phyloP scores from a whole-genome alignment of 331 rosid species.

The Stylosanthes scabra region DNA sequence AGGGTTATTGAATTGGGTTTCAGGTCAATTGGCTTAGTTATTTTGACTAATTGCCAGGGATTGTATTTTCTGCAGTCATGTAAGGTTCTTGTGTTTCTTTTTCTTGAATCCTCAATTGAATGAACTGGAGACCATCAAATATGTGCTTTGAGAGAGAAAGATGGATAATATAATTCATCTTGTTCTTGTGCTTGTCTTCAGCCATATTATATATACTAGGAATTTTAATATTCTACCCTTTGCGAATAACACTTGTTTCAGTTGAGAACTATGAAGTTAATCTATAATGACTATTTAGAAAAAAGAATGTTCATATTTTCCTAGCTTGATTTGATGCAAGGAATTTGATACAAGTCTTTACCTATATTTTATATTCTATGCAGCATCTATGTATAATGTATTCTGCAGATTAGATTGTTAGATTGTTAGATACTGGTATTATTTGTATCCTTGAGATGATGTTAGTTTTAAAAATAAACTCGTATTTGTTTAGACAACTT shows the following conservation, averaged over 20 bases:
- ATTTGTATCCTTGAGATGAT: slow-evolving; percentile 25
- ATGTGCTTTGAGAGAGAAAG: slow-evolving; percentile 22
- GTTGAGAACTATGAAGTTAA: too few relatives aligned
- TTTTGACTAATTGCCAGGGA: slow-evolving; percentile 12
- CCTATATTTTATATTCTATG: background rate
- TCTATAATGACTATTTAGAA: too few relatives aligned
- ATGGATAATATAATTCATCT: slow-evolving; percentile 24
- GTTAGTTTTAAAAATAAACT: slow-evolving; percentile 33
- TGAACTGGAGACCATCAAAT: slow-evolving; percentile 14
- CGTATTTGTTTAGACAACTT: too few relatives aligned
- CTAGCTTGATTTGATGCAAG: background rate
- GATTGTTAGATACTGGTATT: background rate
- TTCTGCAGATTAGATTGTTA: background rate
- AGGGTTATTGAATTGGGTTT: slow-evolving; percentile 33
- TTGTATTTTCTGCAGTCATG: slow-evolving; percentile 33
- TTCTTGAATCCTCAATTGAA: slow-evolving; percentile 1
- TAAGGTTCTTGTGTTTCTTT: slow-evolving; percentile 37
- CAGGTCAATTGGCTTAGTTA: slow-evolving; percentile 19
- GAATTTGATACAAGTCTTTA: background rate
- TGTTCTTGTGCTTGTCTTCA: slow-evolving; percentile 8
- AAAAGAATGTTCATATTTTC: background rate
- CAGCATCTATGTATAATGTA: background rate
- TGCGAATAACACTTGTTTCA: background rate
- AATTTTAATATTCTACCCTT: background rate
- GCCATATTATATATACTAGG: background rate